These are phyloP conservation scores for Salix caprea DNA, from an alignment of 345 rosid genomes.

Conservation along the genomic window DNA sequence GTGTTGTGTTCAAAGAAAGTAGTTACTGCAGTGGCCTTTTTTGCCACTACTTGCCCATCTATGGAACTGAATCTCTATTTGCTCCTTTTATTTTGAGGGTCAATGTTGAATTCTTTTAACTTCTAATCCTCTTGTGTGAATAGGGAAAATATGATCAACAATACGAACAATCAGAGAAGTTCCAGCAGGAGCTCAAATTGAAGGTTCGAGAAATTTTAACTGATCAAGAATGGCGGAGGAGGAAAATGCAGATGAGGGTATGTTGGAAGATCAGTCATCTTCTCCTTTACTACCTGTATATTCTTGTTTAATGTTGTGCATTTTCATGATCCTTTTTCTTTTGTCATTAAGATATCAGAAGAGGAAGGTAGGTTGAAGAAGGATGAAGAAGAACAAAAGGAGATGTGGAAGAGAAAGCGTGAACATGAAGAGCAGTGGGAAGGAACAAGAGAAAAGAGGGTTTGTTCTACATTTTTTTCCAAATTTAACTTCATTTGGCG, in stretches of 20 bases:
- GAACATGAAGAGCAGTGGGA: constrained; percentile 99
- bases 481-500: not conserved
- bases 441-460: constrained; percentile 95
- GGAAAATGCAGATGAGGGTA: constrained; percentile 99
- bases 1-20: not conserved
- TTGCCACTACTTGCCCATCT: not conserved
- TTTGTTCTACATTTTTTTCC: constrained; percentile 23
- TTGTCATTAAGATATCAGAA: constrained; percentile 74
- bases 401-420: constrained; percentile 93
- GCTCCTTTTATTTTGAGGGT: not conserved
- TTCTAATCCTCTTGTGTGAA: constrained; percentile 5
- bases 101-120: not conserved
- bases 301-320: not conserved
- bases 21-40: not conserved
- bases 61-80: not conserved
- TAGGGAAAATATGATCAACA: constrained; percentile 89
- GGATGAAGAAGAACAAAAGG: constrained; percentile 96
- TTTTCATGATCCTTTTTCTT: not conserved
- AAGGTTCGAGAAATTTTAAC: constrained; percentile 89
- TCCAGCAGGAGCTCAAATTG: constrained; percentile 68
- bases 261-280: constrained; percentile 20
- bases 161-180: constrained; percentile 70
- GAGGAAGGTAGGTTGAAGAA: constrained; percentile 98
- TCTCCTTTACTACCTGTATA: constrained; percentile 5
- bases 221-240: constrained; percentile 96